Conservation (phyloP, 2,329 filamentous ascomycete genomes). For the Cladophialophora yegresii region DNA sequence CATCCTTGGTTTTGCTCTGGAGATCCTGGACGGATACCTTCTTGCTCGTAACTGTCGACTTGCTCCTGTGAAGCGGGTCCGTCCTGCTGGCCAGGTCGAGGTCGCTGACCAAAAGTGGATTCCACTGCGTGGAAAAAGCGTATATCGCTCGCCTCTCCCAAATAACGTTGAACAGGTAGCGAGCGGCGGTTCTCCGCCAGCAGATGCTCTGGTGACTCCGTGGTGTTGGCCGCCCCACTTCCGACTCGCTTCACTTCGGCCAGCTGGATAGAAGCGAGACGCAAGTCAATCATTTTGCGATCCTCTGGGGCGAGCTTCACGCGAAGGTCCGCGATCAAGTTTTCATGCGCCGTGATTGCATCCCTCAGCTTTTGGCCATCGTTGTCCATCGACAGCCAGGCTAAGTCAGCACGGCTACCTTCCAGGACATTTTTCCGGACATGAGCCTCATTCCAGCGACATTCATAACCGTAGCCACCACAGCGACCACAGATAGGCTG, state of each 20-base stretch:
- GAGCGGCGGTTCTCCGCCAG: conserved; percentile 25
- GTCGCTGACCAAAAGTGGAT: conserved; percentile 31
- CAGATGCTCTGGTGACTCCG: neutral
- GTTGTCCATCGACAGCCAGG: neutral
- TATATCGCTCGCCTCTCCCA: conserved; percentile 46
- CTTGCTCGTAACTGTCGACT: too few species aligned
- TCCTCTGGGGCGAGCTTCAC: conserved; percentile 12
- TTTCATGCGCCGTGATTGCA: conserved; percentile 15
- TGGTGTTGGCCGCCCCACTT: conserved; percentile 25
- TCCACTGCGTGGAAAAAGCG: conserved; percentile 44
- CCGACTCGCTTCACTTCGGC: conserved; percentile 30
- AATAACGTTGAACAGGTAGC: conserved; percentile 38
- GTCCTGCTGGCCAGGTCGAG: too few species aligned
- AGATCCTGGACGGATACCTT: conserved; percentile 19
- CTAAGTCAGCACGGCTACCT: conserved; percentile 18
- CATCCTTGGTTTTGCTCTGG: conserved; percentile 8
- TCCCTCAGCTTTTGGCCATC: conserved; percentile 16
- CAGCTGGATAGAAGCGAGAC: conserved; percentile 25
- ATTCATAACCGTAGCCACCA: too few species aligned
- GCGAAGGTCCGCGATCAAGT: conserved; percentile 13
- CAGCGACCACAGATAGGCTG: too few species aligned
- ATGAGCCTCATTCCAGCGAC: conserved; percentile 32
- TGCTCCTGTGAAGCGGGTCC: too few species aligned
- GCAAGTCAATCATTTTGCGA: conserved; percentile 18
- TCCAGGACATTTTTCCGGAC: conserved; percentile 4